Evolutionary conservation across 495 filamentous ascomycete genomes (phyloP), one percentile per base, ranked within the genome.

Genomic region (Baudoinia panamericana): DNA sequence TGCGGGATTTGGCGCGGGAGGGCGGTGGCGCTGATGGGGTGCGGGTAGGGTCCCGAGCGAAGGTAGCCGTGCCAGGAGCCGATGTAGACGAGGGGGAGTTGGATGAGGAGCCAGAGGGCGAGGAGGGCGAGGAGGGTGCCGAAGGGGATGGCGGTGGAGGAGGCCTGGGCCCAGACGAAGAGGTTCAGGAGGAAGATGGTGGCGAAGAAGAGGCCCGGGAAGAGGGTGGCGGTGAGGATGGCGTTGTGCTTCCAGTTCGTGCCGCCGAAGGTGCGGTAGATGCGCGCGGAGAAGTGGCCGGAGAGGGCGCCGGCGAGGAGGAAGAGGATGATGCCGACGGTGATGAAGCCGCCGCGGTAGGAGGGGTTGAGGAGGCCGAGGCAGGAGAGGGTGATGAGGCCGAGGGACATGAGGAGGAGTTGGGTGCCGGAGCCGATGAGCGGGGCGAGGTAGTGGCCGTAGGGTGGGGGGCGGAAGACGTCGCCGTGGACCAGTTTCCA

Each of bases 401-500:
- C 80, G 8, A 80, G 58, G 7, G 78, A 74, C 80, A 93, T 88
- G 56, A 93, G 87, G 9, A 93, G 62, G 3, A 95, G 67, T 60
- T 95, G 87, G 67, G 81, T 86, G 27, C 87, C 87, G 2, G 84
- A 93, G 9, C 87, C 87, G 20, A 93, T 70, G 10, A 94, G 64
- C 1, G 87, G 86, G 3, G 86, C 87, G 21, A 95, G 73, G 1
- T 93, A 67, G 20, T 76, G 71, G 29, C 82, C 83, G 56, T 80
- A 73, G 10, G 69, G 56, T 3, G 87, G 87, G 16, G 78, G 61
- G 16, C 86, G 73, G 64, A 95, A 95, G n/a, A 93, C 83, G 58
- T 95, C 87, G 12, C 76, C 84, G 53, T 95, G 87, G n/a, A 93
- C 68, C 16, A 93, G 66, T 55, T 94, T 95, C 87, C 87, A 95